Evolutionary conservation across 352 stramenopile genomes (phyloP), one percentile per base, ranked within the genome.

Genomic region (Pythium insidiosum): DNA sequence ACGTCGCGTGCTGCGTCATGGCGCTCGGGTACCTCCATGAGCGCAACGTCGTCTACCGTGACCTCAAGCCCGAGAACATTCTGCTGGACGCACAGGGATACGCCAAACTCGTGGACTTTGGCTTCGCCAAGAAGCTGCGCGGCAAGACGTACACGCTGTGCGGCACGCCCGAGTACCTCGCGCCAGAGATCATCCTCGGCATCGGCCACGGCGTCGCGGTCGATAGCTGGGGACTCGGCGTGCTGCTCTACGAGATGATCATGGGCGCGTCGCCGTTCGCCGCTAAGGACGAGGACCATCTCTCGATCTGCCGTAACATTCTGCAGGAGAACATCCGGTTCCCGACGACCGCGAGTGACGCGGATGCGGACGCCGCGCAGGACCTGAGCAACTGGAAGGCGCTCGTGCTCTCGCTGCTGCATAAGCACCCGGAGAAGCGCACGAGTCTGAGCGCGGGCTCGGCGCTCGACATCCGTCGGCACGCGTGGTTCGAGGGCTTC

Each of bases 101-200:
- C 53, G 63, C 83, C 38, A 94, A 96, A 38, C 77, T 97, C 53
- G 87, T 94, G 31, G 91, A 98, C 53, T 91, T 97, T 73, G 89
- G 88, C 0, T 95, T 97, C 63, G 88, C 93, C 16, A 98, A 97
- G 58, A 71, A 91, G 40, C 63, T 73, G 28, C 45, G 29, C 3
- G 57, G 61, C 16, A 63, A 63, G 22, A 70, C 54, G 26, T 63
- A 48, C 44, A 70, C 66, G 6, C 41, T 79, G 3, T 75, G 63
- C 29, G 70, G 70, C 9, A 83, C 70, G 15, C 69, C 69, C 6
- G 65, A 83, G 40, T 83, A 78, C 33, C 47, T 83, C 25, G 69
- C 72, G 15, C 72, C 69, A 1, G 72, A 84, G 44, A 61, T 76
- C 26, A 54, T 83, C 23, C 19, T 62, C 2, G 49, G 65, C 38